These are phyloP conservation scores for Colletotrichum zoysiae DNA, from an alignment of 2,329 filamentous ascomycete genomes.

Conservation along the genomic window DNA sequence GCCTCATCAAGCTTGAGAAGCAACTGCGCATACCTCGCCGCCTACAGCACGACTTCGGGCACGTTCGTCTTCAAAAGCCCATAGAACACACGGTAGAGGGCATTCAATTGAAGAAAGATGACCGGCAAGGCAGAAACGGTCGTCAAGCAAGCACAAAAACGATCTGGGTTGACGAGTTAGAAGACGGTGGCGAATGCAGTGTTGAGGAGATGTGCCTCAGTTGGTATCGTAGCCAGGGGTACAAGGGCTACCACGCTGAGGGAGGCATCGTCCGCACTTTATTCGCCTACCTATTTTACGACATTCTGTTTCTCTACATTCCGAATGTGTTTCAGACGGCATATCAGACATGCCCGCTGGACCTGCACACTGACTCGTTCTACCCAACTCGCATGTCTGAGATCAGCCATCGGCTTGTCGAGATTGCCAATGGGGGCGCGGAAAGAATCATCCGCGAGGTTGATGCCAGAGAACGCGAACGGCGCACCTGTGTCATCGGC, in stretches of 20 bases:
- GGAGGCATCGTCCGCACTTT: slow-evolving; percentile 93
- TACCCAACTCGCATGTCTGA: slow-evolving; percentile 87
- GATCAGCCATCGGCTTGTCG: slow-evolving; percentile 87
- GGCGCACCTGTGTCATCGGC: slow-evolving; percentile 87
- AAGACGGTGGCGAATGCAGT: slow-evolving; percentile 78
- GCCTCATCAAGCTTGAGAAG: slow-evolving; percentile 91
- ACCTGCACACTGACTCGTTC: slow-evolving; percentile 93
- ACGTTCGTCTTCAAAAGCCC: slow-evolving; percentile 82
- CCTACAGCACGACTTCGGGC: slow-evolving; percentile 91
- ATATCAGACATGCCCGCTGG: slow-evolving; percentile 93
- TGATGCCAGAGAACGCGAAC: slow-evolving; percentile 75
- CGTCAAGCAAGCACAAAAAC: slow-evolving; percentile 75
- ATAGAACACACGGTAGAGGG: slow-evolving; percentile 82
- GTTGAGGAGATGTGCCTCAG: slow-evolving; percentile 96
- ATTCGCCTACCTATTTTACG: slow-evolving; percentile 91
- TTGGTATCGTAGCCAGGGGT: slow-evolving; percentile 84
- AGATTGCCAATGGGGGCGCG: slow-evolving; percentile 87
- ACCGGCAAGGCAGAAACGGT: slow-evolving; percentile 55
- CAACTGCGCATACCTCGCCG: slow-evolving; percentile 84
- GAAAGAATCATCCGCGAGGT: slow-evolving; percentile 75
- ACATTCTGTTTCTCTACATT: slow-evolving; percentile 91
- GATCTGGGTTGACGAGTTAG: slow-evolving; percentile 85
- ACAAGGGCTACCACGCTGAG: slow-evolving; percentile 96
- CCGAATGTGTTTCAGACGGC: slow-evolving; percentile 98
- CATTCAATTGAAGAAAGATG: slow-evolving; percentile 77